These are phyloP conservation scores for Botryosphaeria dothidea DNA, from an alignment of 2,329 filamentous ascomycete genomes.

Conservation along the genomic window DNA sequence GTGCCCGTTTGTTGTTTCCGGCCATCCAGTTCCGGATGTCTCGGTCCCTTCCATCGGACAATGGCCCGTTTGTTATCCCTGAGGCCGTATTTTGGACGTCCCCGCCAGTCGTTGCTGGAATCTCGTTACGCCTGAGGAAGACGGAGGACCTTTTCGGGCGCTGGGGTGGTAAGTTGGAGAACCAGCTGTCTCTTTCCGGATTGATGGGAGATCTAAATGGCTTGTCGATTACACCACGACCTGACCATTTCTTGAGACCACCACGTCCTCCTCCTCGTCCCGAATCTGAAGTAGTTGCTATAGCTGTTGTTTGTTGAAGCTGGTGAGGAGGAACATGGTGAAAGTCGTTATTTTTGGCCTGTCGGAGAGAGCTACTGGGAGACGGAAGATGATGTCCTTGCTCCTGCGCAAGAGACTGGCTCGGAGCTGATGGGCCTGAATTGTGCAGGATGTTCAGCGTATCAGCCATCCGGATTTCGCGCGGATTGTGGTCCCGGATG, in stretches of 20 bases:
- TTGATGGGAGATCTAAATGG: conserved; percentile 5
- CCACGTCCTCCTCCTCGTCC: neutral
- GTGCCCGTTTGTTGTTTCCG: conserved; percentile 14
- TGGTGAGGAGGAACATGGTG: neutral
- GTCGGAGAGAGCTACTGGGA: neutral
- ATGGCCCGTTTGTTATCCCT: conserved; percentile 13
- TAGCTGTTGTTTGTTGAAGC: neutral
- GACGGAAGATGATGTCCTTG: neutral
- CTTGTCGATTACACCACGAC: neutral
- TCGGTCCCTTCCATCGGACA: conserved; percentile 26
- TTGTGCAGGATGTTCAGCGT: neutral
- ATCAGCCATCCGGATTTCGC: neutral
- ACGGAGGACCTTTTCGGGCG: neutral
- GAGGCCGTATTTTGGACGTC: neutral
- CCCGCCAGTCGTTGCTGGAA: neutral
- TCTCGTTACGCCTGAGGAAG: neutral
- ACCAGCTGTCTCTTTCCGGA: neutral
- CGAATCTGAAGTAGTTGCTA: neutral
- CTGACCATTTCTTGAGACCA: neutral
- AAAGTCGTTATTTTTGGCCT: neutral
- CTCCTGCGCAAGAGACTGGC: neutral
- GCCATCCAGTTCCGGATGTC: conserved; percentile 34
- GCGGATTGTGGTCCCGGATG: neutral
- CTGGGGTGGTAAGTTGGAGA: neutral
- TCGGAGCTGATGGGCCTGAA: neutral